Conservation (phyloP, 495 filamentous ascomycete genomes). For the Xylaria intraflava region DNA sequence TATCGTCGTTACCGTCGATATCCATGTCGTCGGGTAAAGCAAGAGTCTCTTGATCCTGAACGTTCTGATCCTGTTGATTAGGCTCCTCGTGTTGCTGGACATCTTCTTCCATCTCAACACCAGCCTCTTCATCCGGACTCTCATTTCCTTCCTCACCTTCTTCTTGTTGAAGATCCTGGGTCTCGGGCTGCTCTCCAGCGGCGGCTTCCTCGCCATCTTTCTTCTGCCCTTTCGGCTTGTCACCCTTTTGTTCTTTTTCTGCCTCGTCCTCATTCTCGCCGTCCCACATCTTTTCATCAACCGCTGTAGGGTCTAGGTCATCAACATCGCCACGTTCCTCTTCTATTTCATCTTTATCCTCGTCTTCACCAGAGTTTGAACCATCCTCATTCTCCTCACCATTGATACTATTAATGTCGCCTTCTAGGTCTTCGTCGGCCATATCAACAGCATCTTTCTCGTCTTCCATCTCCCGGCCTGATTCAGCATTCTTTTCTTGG, state of each 20-base stretch:
- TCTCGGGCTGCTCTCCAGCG: slow-evolving; percentile 54
- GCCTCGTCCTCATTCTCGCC: slow-evolving; percentile 66
- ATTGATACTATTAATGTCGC: slow-evolving; percentile 60
- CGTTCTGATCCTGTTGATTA: slow-evolving; percentile 59
- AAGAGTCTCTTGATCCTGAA: slow-evolving; percentile 53
- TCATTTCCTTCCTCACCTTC: slow-evolving; percentile 46
- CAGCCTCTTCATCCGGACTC: slow-evolving; percentile 46
- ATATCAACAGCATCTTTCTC: slow-evolving; percentile 89
- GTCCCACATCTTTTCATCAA: slow-evolving; percentile 99
- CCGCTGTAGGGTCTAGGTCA: slow-evolving; percentile 76
- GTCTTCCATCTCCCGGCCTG: slow-evolving; percentile 67
- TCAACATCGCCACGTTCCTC: slow-evolving; percentile 86
- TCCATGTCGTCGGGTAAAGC: slow-evolving; percentile 69
- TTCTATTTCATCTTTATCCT: slow-evolving; percentile 64
- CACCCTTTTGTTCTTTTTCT: slow-evolving; percentile 76
- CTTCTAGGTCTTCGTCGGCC: slow-evolving; percentile 84
- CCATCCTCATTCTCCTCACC: slow-evolving; percentile 47
- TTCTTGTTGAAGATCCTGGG: slow-evolving; percentile 47
- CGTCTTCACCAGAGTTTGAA: slow-evolving; percentile 46
- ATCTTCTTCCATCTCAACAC: slow-evolving; percentile 66
- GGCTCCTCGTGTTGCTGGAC: slow-evolving; percentile 59
- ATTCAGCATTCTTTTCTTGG: slow-evolving; percentile 66
- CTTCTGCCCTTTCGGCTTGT: slow-evolving; percentile 57
- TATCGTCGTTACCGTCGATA: slow-evolving; percentile 52
- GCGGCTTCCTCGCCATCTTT: slow-evolving; percentile 60